A percentile compares a stretch with the other conserved stretches of the same genome.
These are phyloP conservation scores for Rubroboletus pulcherrimus DNA, from an alignment of 768 basidiomycete species.

Conservation along the genomic window DNA sequence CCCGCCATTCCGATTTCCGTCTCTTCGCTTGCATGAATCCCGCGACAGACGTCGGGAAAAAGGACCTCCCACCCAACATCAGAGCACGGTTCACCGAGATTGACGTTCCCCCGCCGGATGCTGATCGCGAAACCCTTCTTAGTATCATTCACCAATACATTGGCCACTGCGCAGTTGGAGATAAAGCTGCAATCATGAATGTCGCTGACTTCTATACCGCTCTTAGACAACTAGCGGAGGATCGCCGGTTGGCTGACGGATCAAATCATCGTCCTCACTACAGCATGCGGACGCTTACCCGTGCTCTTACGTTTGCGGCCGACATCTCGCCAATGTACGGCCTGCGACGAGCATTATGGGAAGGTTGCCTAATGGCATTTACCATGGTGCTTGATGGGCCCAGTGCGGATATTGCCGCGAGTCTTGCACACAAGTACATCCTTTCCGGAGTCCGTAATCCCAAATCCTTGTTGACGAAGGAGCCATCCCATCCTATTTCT, in stretches of 20 bases:
- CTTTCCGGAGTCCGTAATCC: slow-evolving; percentile 78
- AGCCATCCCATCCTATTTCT: slow-evolving; percentile 52
- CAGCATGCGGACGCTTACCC: slow-evolving; percentile 93
- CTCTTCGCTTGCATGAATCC: slow-evolving; percentile 99
- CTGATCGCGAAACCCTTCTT: slow-evolving; percentile 84
- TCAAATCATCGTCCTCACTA: slow-evolving; percentile 91
- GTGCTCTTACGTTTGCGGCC: slow-evolving; percentile 86
- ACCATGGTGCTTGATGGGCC: slow-evolving; percentile 85
- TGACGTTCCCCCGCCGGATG: slow-evolving; percentile 91
- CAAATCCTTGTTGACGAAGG: slow-evolving; percentile 66
- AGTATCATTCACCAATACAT: slow-evolving; percentile 89
- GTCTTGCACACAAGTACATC: slow-evolving; percentile 73
- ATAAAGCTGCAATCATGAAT: slow-evolving; percentile 84
- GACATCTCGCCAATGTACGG: slow-evolving; percentile 76
- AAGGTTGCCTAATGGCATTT: slow-evolving; percentile 97
- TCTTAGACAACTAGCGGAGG: slow-evolving; percentile 71
- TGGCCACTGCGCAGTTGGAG: slow-evolving; percentile 74
- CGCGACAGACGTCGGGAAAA: slow-evolving; percentile 97
- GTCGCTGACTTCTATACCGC: slow-evolving; percentile 86
- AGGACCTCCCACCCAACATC: slow-evolving; percentile 89
- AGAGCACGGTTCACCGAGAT: slow-evolving; percentile 93
- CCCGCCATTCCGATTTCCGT: slow-evolving; percentile 92
- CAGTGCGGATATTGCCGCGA: slow-evolving; percentile 63
- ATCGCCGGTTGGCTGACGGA: slow-evolving; percentile 84
- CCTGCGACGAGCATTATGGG: slow-evolving; percentile 86